Evolutionary conservation across 2,329 filamentous ascomycete species (phyloP).

Genomic region (Apiospora malaysiana): DNA sequence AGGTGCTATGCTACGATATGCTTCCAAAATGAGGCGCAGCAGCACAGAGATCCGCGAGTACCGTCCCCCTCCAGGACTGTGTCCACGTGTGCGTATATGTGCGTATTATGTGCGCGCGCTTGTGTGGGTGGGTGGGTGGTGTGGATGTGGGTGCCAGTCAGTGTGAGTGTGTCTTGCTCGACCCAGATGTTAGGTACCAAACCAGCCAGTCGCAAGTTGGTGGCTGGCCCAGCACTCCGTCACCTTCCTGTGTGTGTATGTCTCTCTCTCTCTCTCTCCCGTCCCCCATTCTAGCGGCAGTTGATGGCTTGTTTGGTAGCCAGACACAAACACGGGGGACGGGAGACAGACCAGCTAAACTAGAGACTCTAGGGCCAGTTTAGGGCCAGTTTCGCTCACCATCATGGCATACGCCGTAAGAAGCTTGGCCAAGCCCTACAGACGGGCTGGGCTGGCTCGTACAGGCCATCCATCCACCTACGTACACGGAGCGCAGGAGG

Average conservation of each 20-base stretch:
- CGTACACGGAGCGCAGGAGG: neutral
- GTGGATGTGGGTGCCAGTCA: neutral
- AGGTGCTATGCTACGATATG: neutral
- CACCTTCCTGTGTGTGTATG: constrained; percentile 3
- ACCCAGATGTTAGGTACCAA: neutral
- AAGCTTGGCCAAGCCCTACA: constrained; percentile 14
- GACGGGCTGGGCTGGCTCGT: constrained; percentile 13
- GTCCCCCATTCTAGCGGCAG: constrained; percentile 7
- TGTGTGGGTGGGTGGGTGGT: neutral
- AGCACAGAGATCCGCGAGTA: constrained; percentile 7
- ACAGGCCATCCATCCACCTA: neutral
- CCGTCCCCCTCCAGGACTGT: neutral
- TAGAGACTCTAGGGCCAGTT: neutral
- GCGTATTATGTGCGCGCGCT: neutral
- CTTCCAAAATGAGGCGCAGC: constrained; percentile 1
- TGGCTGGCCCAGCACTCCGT: constrained; percentile 12
- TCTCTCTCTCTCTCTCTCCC: too few relatives aligned
- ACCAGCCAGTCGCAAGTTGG: neutral
- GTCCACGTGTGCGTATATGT: constrained; percentile 10
- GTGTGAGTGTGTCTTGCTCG: neutral
- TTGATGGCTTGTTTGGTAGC: neutral
- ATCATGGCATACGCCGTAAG: neutral
- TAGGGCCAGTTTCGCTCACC: constrained; percentile 4
- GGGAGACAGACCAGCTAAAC: neutral
- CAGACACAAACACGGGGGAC: constrained; percentile 16